phyloP scores from a whole-genome alignment of 371 early-diverging fungal genomes.

The Rhizopus delemar region DNA sequence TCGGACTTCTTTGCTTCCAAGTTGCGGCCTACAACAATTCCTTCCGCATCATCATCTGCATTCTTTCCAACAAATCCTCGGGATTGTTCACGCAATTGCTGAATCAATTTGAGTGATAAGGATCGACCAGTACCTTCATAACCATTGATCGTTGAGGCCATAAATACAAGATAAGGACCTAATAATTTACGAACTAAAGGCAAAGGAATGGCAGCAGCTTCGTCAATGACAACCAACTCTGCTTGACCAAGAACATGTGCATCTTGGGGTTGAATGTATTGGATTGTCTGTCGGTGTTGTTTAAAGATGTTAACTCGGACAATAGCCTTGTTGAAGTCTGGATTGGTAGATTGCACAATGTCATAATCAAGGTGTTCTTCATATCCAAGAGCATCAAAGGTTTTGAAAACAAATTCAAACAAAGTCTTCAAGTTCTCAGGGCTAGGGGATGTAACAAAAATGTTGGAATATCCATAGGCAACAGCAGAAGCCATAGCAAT shows the following conservation, averaged over 20 bases:
- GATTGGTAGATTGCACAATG: slow-evolving; percentile 92
- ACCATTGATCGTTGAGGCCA: slow-evolving; percentile 99
- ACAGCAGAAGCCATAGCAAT: slow-evolving; percentile 96
- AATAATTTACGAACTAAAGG: slow-evolving; percentile 89
- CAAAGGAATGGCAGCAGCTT: slow-evolving; percentile 99
- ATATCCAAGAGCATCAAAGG: slow-evolving; percentile 95
- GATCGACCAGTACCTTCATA: slow-evolving; percentile 99
- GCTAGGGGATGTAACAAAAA: slow-evolving; percentile 97
- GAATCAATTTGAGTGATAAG: slow-evolving; percentile 92
- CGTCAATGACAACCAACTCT: slow-evolving; percentile 98
- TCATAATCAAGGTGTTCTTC: slow-evolving; percentile 98
- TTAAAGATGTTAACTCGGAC: slow-evolving; percentile 95
- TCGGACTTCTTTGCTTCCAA: slow-evolving; percentile 48
- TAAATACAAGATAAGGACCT: slow-evolving; percentile 95
- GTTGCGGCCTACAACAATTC: slow-evolving; percentile 60
- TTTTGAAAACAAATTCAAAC: slow-evolving; percentile 97
- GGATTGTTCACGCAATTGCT: slow-evolving; percentile 91
- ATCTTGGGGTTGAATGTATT: slow-evolving; percentile 96
- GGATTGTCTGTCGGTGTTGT: slow-evolving; percentile 98
- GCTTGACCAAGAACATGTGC: slow-evolving; percentile 91
- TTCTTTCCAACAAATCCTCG: slow-evolving; percentile 70
- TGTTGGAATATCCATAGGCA: slow-evolving; percentile 97
- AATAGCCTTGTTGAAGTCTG: slow-evolving; percentile 92
- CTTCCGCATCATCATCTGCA: slow-evolving; percentile 48
- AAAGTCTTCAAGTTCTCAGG: slow-evolving; percentile 98